Evolutionary conservation across 306 rosid genomes (phyloP).

Genomic region (Medicago truncatula): MtrunA17r5.0-ANR NC_053044.1:49009001-49009500

Average conservation of each 20-base stretch:
- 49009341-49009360: background rate
- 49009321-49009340: conserved; percentile 30
- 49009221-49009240: conserved; percentile 98
- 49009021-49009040: no score
- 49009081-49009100: background rate
- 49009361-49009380: background rate
- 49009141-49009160: background rate
- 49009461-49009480: conserved; percentile 63
- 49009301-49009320: conserved; percentile 99
- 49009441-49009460: conserved; percentile 73
- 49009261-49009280: conserved; percentile 99
- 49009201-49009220: conserved; percentile 99
- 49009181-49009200: conserved; percentile 4
- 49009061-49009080: no score
- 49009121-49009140: background rate
- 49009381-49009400: background rate
- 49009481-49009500: conserved; percentile 56
- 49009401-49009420: conserved; percentile 70
- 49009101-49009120: conserved; percentile 21
- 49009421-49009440: conserved; percentile 97
- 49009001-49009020: no score
- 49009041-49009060: no score
- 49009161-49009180: background rate
- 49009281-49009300: conserved; percentile 99
- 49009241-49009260: conserved; percentile 98